A percentile compares a stretch with the other conserved stretches of the same genome.
These are phyloP conservation scores for Raphanus sativus DNA, from an alignment of 345 rosid species.

Conservation along the genomic window DNA sequence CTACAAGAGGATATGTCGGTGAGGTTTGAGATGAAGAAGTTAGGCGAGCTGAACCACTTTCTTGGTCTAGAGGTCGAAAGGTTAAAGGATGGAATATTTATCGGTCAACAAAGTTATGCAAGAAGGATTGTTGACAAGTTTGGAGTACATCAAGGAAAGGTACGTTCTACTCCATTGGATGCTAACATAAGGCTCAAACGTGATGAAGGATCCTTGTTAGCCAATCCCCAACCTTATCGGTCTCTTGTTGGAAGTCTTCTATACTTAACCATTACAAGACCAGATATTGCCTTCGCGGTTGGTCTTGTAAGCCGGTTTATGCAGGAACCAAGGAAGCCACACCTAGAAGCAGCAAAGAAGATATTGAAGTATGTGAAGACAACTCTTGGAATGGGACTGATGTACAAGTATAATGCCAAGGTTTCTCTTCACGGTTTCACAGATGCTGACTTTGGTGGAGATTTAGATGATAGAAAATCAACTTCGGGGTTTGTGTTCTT, in stretches of 20 bases:
- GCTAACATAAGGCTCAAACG: not conserved
- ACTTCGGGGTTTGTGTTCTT: too few relatives aligned
- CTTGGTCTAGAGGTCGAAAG: not conserved
- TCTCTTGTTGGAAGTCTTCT: not conserved
- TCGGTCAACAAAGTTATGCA: not conserved
- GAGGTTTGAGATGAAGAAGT: too few relatives aligned
- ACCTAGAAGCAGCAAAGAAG: not conserved
- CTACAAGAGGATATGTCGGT: too few relatives aligned
- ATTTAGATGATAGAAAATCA: too few relatives aligned
- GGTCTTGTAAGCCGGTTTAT: conserved; percentile 5
- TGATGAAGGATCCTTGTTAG: not conserved
- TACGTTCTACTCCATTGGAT: not conserved
- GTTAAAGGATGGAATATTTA: not conserved
- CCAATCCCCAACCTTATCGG: not conserved
- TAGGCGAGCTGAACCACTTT: too few relatives aligned
- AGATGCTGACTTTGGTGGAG: too few relatives aligned
- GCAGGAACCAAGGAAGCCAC: conserved; percentile 4
- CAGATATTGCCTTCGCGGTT: not conserved
- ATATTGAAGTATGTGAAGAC: not conserved
- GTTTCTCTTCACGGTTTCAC: not conserved
- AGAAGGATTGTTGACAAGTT: too few relatives aligned
- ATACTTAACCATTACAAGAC: conserved; percentile 17
- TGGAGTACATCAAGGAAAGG: not conserved
- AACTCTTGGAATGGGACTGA: not conserved
- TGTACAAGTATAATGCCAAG: not conserved